phyloP scores from a whole-genome alignment of 352 stramenopile genomes.

The Phytophthora rubi region DNA sequence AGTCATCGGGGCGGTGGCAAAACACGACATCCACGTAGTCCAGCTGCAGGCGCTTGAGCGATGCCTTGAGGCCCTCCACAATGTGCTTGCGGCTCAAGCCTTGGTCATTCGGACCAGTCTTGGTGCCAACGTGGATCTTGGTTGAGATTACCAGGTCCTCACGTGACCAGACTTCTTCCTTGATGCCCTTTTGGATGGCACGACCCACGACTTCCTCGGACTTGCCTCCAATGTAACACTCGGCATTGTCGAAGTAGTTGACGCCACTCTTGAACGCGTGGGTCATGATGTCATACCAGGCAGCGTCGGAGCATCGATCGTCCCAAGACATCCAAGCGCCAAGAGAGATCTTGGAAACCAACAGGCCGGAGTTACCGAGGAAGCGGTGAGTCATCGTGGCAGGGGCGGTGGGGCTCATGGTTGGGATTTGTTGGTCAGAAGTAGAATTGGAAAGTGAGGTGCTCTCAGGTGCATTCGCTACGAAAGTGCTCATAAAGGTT shows the following conservation, averaged over 20 bases:
- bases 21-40: slow-evolving; percentile 58
- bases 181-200: slow-evolving; percentile 44
- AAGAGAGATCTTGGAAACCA: slow-evolving; percentile 49
- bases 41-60: slow-evolving; percentile 38
- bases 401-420: slow-evolving; percentile 2
- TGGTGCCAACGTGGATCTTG: slow-evolving; percentile 52
- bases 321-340: slow-evolving; percentile 37
- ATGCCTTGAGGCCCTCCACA: slow-evolving; percentile 40
- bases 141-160: slow-evolving; percentile 59
- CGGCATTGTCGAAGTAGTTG: slow-evolving; percentile 59
- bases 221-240: slow-evolving; percentile 42
- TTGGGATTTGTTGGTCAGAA: neutral
- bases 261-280: slow-evolving; percentile 45
- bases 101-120: slow-evolving; percentile 23
- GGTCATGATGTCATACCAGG: slow-evolving; percentile 44
- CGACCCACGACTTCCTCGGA: slow-evolving; percentile 44
- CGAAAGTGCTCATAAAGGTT: no score
- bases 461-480: neutral
- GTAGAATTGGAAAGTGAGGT: slow-evolving; percentile 12
- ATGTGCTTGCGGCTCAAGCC: slow-evolving; percentile 43
- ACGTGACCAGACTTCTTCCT: slow-evolving; percentile 31
- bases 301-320: slow-evolving; percentile 17
- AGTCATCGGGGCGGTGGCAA: slow-evolving; percentile 52
- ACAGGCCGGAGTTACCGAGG: slow-evolving; percentile 40
- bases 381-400: slow-evolving; percentile 45